phyloP scores from a whole-genome alignment of 805 yeast genomes.

The Cyberlindnera xishuangbannaensis region DNA sequence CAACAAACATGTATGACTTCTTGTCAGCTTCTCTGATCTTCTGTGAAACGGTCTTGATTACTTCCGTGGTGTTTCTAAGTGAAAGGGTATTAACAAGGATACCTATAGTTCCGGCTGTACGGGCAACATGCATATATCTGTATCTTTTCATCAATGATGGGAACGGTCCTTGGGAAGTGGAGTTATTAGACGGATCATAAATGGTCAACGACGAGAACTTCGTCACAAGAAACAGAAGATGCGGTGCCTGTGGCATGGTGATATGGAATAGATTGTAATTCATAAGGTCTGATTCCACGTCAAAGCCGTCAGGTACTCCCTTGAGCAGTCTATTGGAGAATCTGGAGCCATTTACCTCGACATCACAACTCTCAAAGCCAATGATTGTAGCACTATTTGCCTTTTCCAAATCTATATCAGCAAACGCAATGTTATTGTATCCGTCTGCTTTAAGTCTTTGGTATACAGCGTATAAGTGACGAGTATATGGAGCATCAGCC shows the following conservation, averaged over 20 bases:
- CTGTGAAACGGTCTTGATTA: conserved; percentile 54
- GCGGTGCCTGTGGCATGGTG: conserved; percentile 70
- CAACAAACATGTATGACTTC: conserved; percentile 90
- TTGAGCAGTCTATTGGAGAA: conserved; percentile 27
- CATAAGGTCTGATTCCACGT: conserved; percentile 28
- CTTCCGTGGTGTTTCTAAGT: conserved; percentile 60
- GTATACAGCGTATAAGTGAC: conserved; percentile 37
- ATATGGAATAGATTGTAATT: conserved; percentile 65
- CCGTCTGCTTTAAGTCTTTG: conserved; percentile 21
- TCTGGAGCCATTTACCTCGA: conserved; percentile 5
- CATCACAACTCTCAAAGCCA: conserved; percentile 32
- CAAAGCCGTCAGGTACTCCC: conserved; percentile 21
- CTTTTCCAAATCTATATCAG: conserved; percentile 33
- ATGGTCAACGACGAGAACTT: conserved; percentile 50
- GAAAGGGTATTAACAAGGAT: conserved; percentile 87
- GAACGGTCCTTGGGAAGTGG: conserved; percentile 50
- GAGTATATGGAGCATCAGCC: conserved; percentile 69
- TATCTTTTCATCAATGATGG: conserved; percentile 83
- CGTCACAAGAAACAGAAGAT: conserved; percentile 70
- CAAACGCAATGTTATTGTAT: conserved; percentile 32
- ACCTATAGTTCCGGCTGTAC: conserved; percentile 90
- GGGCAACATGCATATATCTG: conserved; percentile 77
- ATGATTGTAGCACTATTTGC: conserved; percentile 35
- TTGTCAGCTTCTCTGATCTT: conserved; percentile 74
- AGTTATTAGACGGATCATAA: conserved; percentile 37